A percentile compares a stretch with the other conserved stretches of the same genome.
phyloP scores from a whole-genome alignment of 495 filamentous ascomycete genomes.

The Daldinia concentrica region DNA sequence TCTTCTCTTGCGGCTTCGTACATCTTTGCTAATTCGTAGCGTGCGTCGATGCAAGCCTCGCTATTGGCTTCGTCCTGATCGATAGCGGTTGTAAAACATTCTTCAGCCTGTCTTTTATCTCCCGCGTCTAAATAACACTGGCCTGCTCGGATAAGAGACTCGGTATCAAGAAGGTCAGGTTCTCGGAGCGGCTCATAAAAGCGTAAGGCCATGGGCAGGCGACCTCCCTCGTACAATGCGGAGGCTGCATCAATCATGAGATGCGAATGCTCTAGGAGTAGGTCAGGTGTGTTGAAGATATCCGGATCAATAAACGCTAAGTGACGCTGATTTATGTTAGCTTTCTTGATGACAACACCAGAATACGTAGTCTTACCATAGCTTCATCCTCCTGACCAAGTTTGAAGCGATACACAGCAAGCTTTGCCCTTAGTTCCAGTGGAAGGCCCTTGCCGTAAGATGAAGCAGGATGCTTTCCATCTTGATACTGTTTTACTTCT shows the following conservation, averaged over 20 bases:
- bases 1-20: conserved; percentile 75
- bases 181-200: conserved; percentile 74
- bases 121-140: conserved; percentile 74
- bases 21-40: conserved; percentile 79
- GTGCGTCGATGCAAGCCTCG: conserved; percentile 64
- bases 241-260: conserved; percentile 43
- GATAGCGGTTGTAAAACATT: conserved; percentile 75
- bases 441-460: conserved; percentile 82
- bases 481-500: conserved; percentile 59
- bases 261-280: conserved; percentile 36
- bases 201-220: conserved; percentile 70
- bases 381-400: conserved; percentile 78
- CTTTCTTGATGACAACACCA: background rate
- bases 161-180: conserved; percentile 66
- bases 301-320: conserved; percentile 42
- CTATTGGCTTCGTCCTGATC: conserved; percentile 72
- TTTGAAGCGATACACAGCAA: conserved; percentile 82
- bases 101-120: conserved; percentile 72
- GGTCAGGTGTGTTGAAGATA: conserved; percentile 15
- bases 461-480: conserved; percentile 64
- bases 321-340: conserved; percentile 45
- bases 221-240: conserved; percentile 56
- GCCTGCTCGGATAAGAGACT: conserved; percentile 74
- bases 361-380: conserved; percentile 61
- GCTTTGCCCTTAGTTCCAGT: conserved; percentile 82